Conservation (phyloP, 2,329 filamentous ascomycete genomes). For the Penicillium sp. region DNA sequence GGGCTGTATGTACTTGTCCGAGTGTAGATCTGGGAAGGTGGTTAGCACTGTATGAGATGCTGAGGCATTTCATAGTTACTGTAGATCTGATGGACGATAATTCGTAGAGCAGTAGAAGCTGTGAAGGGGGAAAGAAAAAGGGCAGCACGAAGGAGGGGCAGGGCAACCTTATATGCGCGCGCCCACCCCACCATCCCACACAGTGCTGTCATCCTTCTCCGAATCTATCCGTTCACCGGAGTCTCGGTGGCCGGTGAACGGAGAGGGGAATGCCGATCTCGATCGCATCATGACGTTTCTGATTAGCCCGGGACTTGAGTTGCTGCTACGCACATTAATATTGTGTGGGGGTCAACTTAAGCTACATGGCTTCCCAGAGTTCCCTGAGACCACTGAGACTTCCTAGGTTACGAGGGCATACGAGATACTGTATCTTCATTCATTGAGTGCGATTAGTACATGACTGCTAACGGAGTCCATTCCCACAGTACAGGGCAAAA, state of each 20-base stretch:
- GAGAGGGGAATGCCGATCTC: constrained; percentile 11
- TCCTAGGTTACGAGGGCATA: no score
- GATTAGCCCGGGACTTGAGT: constrained; percentile 4
- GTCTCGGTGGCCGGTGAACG: constrained; percentile 13
- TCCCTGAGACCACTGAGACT: no score
- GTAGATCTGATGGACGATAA: constrained; percentile 6
- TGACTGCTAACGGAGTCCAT: no score
- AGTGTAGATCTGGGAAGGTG: constrained; percentile 12
- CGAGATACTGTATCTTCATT: not conserved
- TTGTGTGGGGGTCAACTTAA: not conserved
- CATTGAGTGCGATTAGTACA: no score
- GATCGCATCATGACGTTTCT: constrained; percentile 15
- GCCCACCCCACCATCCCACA: constrained; percentile 14
- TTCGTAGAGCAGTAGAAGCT: constrained; percentile 4
- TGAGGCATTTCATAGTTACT: constrained; percentile 21
- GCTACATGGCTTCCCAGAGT: not conserved
- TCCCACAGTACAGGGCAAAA: no score
- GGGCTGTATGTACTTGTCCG: constrained; percentile 24
- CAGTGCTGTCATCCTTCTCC: constrained; percentile 14
- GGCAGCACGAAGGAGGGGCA: constrained; percentile 19
- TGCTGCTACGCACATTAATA: not conserved
- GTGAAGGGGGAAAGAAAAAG: constrained; percentile 8
- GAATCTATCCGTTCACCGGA: constrained; percentile 19
- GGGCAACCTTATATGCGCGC: constrained; percentile 42
- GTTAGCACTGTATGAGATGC: constrained; percentile 13